Percentiles rank a stretch among this genome's conserved stretches.
Evolutionary conservation across 306 rosid genomes (phyloP).

Genomic region (Lathyrus aphaca): DNA sequence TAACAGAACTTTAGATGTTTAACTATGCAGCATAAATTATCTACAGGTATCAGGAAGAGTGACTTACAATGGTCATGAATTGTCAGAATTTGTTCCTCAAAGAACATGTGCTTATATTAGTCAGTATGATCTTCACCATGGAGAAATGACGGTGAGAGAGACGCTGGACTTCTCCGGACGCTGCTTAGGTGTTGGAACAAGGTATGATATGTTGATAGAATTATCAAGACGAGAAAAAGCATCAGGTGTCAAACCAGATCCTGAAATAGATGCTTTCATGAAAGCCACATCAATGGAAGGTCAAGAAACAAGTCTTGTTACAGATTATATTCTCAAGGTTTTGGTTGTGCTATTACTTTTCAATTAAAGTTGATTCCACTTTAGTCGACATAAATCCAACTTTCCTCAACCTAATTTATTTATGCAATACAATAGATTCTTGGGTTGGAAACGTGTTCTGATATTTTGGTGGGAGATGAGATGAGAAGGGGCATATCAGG

Average conservation of each 20-base stretch:
- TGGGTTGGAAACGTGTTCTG: constrained; percentile 83
- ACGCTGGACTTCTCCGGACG: constrained; percentile 72
- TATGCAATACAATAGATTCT: constrained; percentile 54
- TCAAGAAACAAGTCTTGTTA: constrained; percentile 59
- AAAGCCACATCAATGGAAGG: constrained; percentile 70
- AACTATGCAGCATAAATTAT: not conserved
- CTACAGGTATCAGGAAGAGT: constrained; percentile 64
- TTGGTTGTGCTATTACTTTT: constrained; percentile 14
- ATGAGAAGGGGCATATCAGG: constrained; percentile 94
- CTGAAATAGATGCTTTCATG: constrained; percentile 78
- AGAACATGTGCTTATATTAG: constrained; percentile 88
- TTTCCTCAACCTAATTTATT: constrained; percentile 13
- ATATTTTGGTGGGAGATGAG: constrained; percentile 76
- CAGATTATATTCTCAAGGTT: constrained; percentile 80
- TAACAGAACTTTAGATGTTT: too few species aligned
- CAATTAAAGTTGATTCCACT: not conserved
- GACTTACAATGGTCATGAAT: constrained; percentile 78
- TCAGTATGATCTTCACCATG: constrained; percentile 83
- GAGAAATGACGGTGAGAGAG: constrained; percentile 79
- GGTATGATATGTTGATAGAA: constrained; percentile 61
- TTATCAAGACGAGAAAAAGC: constrained; percentile 63
- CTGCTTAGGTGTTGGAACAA: constrained; percentile 70
- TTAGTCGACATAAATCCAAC: not conserved
- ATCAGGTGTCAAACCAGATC: constrained; percentile 62
- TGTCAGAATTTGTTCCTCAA: constrained; percentile 75